Conservation (phyloP, 2,329 filamentous ascomycete genomes). For the Exophiala alcalophila region DNA sequence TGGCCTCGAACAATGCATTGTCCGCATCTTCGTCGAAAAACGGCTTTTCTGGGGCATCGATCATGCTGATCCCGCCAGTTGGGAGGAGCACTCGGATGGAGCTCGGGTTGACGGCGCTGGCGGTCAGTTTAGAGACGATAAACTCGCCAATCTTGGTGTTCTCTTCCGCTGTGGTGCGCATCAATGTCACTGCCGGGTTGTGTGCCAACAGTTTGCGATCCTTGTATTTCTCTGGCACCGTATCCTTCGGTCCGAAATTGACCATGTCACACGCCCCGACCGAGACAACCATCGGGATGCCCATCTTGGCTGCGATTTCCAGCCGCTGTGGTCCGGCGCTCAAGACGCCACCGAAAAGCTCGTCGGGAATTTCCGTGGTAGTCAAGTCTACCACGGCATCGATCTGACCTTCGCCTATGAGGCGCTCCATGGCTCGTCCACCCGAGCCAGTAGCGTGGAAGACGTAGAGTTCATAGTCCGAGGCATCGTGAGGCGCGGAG, state of each 20-base stretch:
- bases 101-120: constrained; percentile 39
- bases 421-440: constrained; percentile 65
- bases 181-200: constrained; percentile 64
- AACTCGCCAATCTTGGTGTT: constrained; percentile 54
- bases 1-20: constrained; percentile 44
- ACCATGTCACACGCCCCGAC: constrained; percentile 59
- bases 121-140: constrained; percentile 54
- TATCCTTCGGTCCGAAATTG: constrained; percentile 59
- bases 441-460: constrained; percentile 71
- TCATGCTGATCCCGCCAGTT: constrained; percentile 58
- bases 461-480: constrained; percentile 57
- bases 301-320: constrained; percentile 54
- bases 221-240: constrained; percentile 55
- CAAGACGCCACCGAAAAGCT: constrained; percentile 62
- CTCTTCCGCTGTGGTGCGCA: constrained; percentile 62
- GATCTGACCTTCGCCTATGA: constrained; percentile 56
- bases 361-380: constrained; percentile 66
- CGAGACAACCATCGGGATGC: constrained; percentile 58
- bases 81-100: constrained; percentile 59
- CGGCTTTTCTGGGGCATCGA: constrained; percentile 53
- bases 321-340: constrained; percentile 58
- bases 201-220: constrained; percentile 59
- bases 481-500: constrained; percentile 28
- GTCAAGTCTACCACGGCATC: constrained; percentile 69
- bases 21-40: constrained; percentile 55